Evolutionary conservation across 2,329 filamentous ascomycete species (phyloP).

Genomic region (Cladophialophora immunda): DNA sequence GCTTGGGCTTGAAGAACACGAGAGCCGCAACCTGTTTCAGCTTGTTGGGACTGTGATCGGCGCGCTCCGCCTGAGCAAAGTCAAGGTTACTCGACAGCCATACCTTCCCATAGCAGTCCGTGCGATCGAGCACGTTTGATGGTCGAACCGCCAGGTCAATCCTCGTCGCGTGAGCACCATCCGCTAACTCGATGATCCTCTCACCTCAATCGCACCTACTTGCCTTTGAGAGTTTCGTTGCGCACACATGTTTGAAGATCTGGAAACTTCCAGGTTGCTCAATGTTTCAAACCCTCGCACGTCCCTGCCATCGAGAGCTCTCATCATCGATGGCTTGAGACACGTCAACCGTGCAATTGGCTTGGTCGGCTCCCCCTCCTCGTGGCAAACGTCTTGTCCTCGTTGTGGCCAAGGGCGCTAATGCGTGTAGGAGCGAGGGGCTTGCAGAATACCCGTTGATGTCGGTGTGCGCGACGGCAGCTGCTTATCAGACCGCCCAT

Average conservation of each 20-base stretch:
- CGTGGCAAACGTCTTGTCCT: not conserved
- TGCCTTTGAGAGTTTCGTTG: not conserved
- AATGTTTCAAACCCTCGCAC: not conserved
- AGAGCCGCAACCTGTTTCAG: constrained; percentile 12
- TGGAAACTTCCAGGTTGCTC: not conserved
- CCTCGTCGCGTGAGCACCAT: not conserved
- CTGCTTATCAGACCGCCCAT: not conserved
- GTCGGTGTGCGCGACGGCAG: not conserved
- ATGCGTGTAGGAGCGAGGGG: not conserved
- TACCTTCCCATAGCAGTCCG: not conserved
- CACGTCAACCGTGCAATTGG: not conserved
- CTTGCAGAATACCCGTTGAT: not conserved
- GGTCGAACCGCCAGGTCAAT: not conserved
- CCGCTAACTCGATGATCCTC: not conserved
- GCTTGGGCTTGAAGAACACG: not conserved
- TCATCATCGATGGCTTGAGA: not conserved
- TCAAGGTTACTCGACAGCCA: not conserved
- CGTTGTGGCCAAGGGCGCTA: not conserved
- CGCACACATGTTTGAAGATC: not conserved
- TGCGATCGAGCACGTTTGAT: not conserved
- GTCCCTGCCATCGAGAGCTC: not conserved
- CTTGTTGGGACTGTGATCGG: constrained; percentile 18
- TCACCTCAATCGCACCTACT: not conserved
- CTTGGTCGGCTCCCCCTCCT: not conserved
- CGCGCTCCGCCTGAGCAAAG: constrained; percentile 11